Base-by-base conservation (phyloP, 2,329 filamentous ascomycete species). In the Aureobasidium leucospermi region DNA sequence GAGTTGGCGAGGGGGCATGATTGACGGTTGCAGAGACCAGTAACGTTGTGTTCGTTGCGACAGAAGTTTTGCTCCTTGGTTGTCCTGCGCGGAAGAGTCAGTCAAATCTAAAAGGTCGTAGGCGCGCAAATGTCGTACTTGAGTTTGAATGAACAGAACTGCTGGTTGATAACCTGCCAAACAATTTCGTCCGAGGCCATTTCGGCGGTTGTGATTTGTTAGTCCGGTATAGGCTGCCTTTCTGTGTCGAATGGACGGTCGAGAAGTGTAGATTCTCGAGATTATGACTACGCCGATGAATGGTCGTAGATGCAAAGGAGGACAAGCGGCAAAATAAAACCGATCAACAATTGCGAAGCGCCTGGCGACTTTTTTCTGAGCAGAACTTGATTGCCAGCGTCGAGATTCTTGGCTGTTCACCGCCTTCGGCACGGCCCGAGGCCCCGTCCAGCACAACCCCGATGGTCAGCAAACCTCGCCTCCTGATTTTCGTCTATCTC, bases 171-270 rank as follows among this genome's bases (percentile, higher is more conserved):
- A 60, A 96, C 89, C 73, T 92, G 86, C 94, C 94, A 99, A 64
- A 97, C 87, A 65, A 97, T 95, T 76, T 97, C 93, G 80, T 97
- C 93, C 64, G 90, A 95, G 61, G 89, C 85, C 89, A 94, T 95
- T 32, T 29, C 31, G 38, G 38, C 28, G 11, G 16, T 43, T 13
- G 11, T 32, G 4, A 11, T 9, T 45, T 38, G 8, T n/a, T 46
- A 32, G n/a, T 46, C 8, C 7, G 31, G 16, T 11, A 28, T 11
- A 6, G 16, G 31, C 16, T 53, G 11, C 16, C 3, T 15, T 16
- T 1, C 11, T 1, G 15, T 8, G 29, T 2, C 9, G 11, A 29
- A 23, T 4, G 2, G 39, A 34, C 2, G 11, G 4, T 1, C 10
- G 28, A 43, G n/a, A 8, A 29, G 41, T 46, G 3, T 1, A 11